These are phyloP conservation scores for Fragilaria radians DNA, from an alignment of 108 stramenopile species.

Conservation along the genomic window DNA sequence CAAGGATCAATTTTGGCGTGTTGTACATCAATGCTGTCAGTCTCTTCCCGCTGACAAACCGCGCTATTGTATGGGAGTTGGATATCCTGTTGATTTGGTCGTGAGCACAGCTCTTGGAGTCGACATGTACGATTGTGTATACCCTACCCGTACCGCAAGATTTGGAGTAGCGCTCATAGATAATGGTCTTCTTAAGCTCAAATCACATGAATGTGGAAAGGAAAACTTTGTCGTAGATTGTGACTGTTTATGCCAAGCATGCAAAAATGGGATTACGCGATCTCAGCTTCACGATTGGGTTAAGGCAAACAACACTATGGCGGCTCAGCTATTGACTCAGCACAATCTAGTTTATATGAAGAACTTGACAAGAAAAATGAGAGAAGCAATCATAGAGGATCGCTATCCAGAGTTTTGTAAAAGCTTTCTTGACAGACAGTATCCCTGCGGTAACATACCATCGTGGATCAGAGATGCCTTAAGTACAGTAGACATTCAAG, in stretches of 20 bases:
- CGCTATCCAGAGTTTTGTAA: conserved; percentile 63
- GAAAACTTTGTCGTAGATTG: conserved; percentile 57
- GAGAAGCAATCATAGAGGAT: conserved; percentile 78
- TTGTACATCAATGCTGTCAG: conserved; percentile 88
- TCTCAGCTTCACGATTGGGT: conserved; percentile 74
- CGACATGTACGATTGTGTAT: conserved; percentile 99
- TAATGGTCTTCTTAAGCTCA: conserved; percentile 68
- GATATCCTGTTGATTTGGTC: conserved; percentile 96
- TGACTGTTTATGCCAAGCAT: conserved; percentile 79
- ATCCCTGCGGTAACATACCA: conserved; percentile 57
- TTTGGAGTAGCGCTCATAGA: conserved; percentile 91
- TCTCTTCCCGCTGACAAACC: conserved; percentile 87
- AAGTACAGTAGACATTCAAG: conserved; percentile 48
- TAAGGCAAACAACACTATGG: conserved; percentile 73
- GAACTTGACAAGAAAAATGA: conserved; percentile 78
- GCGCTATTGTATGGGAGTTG: conserved; percentile 97
- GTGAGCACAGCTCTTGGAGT: conserved; percentile 96
- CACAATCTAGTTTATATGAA: conserved; percentile 97
- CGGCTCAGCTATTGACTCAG: conserved; percentile 84
- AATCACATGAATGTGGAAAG: conserved; percentile 58
- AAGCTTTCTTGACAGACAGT: conserved; percentile 64
- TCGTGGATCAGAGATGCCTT: conserved; percentile 85
- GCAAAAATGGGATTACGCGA: conserved; percentile 56
- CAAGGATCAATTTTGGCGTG: conserved; percentile 96
- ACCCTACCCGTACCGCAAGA: conserved; percentile 94